Percentiles rank a stretch among this genome's conserved stretches.
Evolutionary conservation across 352 stramenopile species (phyloP).

Genomic region (Phytopythium aichiense): DNA sequence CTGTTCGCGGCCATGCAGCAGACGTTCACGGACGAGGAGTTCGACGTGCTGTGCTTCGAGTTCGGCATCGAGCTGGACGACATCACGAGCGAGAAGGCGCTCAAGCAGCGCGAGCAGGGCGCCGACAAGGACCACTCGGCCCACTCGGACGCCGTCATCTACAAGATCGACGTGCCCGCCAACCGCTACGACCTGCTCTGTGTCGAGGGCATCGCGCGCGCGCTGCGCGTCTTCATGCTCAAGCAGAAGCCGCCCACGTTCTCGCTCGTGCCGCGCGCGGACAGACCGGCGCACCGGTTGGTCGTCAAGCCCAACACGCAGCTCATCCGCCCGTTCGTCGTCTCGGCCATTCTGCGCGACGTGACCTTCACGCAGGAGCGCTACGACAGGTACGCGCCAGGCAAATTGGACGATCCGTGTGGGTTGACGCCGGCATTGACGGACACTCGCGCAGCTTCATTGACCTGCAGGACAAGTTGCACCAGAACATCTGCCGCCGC

Average conservation of each 20-base stretch:
- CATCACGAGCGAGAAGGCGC: conserved; percentile 84
- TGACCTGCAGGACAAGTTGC: conserved; percentile 99
- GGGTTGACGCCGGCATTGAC: not conserved
- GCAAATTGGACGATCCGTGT: not conserved
- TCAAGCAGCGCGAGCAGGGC: conserved; percentile 83
- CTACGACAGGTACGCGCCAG: conserved; percentile 84
- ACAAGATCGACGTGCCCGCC: conserved; percentile 99
- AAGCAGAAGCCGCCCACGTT: conserved; percentile 92
- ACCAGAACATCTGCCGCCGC: conserved; percentile 99
- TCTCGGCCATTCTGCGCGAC: conserved; percentile 96
- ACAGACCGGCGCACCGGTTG: conserved; percentile 69
- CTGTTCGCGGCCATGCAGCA: conserved; percentile 97
- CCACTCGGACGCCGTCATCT: conserved; percentile 91
- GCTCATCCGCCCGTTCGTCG: conserved; percentile 95
- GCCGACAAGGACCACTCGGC: conserved; percentile 54
- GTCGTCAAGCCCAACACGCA: conserved; percentile 86
- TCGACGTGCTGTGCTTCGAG: conserved; percentile 99
- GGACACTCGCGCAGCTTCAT: conserved; percentile 89
- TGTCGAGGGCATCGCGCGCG: conserved; percentile 96
- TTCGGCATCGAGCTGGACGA: conserved; percentile 99
- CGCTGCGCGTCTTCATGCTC: conserved; percentile 96
- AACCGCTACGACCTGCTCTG: conserved; percentile 99
- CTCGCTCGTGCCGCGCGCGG: conserved; percentile 51
- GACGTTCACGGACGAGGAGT: conserved; percentile 98
- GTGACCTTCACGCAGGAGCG: conserved; percentile 94